Evolutionary conservation across 768 basidiomycete genomes (phyloP), one percentile per base, ranked within the genome.

Genomic region (Mycena amicta): DNA sequence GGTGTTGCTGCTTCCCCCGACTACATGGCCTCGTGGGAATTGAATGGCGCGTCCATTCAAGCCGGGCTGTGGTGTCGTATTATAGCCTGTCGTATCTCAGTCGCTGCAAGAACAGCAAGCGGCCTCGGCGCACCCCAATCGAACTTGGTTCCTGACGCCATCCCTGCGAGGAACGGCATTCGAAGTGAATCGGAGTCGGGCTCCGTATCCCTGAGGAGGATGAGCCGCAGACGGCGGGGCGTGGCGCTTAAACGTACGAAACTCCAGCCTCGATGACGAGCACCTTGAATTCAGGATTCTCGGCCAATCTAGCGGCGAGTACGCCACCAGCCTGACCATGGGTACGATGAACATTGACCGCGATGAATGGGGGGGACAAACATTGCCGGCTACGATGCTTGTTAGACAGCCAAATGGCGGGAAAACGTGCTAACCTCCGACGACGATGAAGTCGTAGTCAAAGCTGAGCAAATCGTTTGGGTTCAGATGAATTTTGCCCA

Each of bases 291-390:
- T 63, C 52, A 56, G 78, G 72, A 29, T 46, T 30, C 50, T 77
- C 73, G 4, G 70, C 57, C 30, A 81, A 65, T 22, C 79, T 68
- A 4, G 69, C 67, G 12, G 78, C 78, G 29, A 80, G 59, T 1
- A 74, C 73, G 30, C 77, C 60, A 22, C 79, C 78, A 3, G 74
- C 74, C 16, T 65, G 57, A n/a, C n/a, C n/a, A n/a, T n/a, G n/a
- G n/a, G n/a, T n/a, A n/a, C n/a, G n/a, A n/a, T n/a, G n/a, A n/a
- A n/a, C n/a, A n/a, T n/a, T n/a, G n/a, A n/a, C n/a, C n/a, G n/a
- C n/a, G n/a, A n/a, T n/a, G n/a, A n/a, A n/a, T n/a, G n/a, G n/a
- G n/a, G n/a, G n/a, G n/a, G n/a, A n/a, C n/a, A n/a, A n/a, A n/a
- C n/a, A n/a, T n/a, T n/a, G n/a, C n/a, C n/a, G n/a, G n/a, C n/a